Percentiles rank a stretch among this genome's conserved stretches.
These are phyloP conservation scores for Marasmius tenuissimus DNA, from an alignment of 1,284 basidiomycete species.

Conservation along the genomic window DNA sequence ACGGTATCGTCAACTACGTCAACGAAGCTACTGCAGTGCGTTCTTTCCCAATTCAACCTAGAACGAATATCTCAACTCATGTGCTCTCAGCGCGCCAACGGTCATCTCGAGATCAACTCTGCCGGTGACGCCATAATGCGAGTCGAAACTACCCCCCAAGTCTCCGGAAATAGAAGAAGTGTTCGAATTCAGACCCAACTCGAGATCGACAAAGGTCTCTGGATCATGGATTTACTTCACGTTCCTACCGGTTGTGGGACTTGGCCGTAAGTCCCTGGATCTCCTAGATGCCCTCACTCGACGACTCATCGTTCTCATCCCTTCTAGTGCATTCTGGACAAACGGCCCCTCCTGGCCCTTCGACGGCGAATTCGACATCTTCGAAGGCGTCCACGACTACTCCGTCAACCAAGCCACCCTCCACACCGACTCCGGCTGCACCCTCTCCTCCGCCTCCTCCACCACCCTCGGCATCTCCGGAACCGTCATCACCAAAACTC, in stretches of 20 bases:
- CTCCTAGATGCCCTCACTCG: not conserved
- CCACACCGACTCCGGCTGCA: conserved; percentile 76
- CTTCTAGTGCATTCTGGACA: conserved; percentile 46
- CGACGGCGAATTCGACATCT: conserved; percentile 64
- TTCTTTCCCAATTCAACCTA: conserved; percentile 7
- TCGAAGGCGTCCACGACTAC: conserved; percentile 81
- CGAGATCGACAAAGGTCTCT: conserved; percentile 65
- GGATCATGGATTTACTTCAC: conserved; percentile 84
- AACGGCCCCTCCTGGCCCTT: conserved; percentile 71
- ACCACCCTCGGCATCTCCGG: conserved; percentile 52
- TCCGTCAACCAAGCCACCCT: conserved; percentile 80
- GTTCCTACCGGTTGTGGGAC: conserved; percentile 90
- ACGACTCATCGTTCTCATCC: conserved; percentile 1
- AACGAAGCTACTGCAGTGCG: conserved; percentile 57
- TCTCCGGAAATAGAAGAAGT: conserved; percentile 66
- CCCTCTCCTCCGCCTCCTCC: conserved; percentile 51
- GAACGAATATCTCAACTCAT: not conserved
- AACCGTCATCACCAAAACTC: conserved; percentile 60
- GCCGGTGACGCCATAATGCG: conserved; percentile 79
- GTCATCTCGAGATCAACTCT: conserved; percentile 59
- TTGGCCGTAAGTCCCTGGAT: conserved; percentile 71
- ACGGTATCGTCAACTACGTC: conserved; percentile 51
- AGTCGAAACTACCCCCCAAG: conserved; percentile 76
- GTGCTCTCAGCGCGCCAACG: conserved; percentile 40
- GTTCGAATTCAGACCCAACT: conserved; percentile 73